Evolutionary conservation across 805 yeast genomes (phyloP), one percentile per base, ranked within the genome.

Genomic region (Starmerella apicola): DNA sequence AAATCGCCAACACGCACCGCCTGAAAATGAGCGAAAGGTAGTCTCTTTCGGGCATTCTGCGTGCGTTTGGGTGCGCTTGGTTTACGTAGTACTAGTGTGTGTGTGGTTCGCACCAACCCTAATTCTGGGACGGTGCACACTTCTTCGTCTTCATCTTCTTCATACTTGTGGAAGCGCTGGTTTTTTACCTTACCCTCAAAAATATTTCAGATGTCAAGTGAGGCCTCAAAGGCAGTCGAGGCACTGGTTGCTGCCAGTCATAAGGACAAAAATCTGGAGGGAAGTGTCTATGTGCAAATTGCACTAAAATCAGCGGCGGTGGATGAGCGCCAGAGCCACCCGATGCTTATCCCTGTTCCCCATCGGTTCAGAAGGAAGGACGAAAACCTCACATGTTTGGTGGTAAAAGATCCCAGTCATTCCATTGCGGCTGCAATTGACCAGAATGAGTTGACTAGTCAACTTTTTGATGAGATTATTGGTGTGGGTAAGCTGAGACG

Each of bases 401-500:
- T 52, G 5, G 55, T 51, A 8, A 46, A 50, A 28, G 56, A 52
- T 36, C 55, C 56, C 6, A 32, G 36, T 26, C 25, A 22, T 4
- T 25, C 32, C 2, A 23, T 36, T 5, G 46, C 37, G 15, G 32
- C 41, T 12, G 37, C 41, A 5, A 23, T 52, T 7, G 32, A 27
- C 13, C 27, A 29, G 9, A 22, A 34, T 7, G 19, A 31, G 4
- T 12, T 10, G 1, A 42, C 51, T 1, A 22, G 17, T 10, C 28
- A 26, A 6, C 39, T 52, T 19, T 52, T 52, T 22, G 55, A 51
- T 41, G 56, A 52, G 37, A 39, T 52, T 2, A 46, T 51, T 20
- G 55, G 55, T 8, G 52, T 52, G 2, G 55, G 55, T 19, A 50
- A 49, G 37, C 51, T 52, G 22, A 31, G 56, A 10, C 41, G 55